Evolutionary conservation across 2,329 filamentous ascomycete genomes (phyloP).

Genomic region (Aspergillus arachidicola): DNA sequence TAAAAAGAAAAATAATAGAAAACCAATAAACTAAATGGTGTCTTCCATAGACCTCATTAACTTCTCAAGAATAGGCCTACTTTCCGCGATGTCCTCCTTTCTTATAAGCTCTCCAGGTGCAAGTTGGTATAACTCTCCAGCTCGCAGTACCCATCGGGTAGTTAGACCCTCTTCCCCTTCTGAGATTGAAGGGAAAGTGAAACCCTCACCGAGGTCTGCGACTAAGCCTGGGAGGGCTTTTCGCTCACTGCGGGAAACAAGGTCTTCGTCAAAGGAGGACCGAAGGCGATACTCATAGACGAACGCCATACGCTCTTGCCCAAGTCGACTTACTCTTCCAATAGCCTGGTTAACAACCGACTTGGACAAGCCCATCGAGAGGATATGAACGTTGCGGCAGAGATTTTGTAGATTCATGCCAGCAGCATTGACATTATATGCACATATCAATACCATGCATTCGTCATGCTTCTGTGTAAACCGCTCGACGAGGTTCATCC

Average conservation of each 20-base stretch:
- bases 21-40: neutral
- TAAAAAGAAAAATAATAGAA: neutral
- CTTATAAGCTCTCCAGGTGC: neutral
- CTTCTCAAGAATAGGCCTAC: neutral
- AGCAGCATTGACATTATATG: neutral
- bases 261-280: neutral
- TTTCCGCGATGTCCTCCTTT: neutral
- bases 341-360: neutral
- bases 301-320: neutral
- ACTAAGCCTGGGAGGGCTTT: neutral
- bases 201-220: neutral
- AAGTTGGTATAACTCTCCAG: neutral
- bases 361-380: neutral
- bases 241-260: neutral
- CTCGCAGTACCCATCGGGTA: neutral
- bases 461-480: neutral
- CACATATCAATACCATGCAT: neutral
- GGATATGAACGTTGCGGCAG: neutral
- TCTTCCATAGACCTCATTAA: neutral
- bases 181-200: neutral
- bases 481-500: neutral
- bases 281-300: neutral
- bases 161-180: neutral
- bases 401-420: neutral
- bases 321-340: neutral